These are phyloP conservation scores for Aspergillus unguis DNA, from an alignment of 2,329 filamentous ascomycete species.

Conservation along the genomic window DNA sequence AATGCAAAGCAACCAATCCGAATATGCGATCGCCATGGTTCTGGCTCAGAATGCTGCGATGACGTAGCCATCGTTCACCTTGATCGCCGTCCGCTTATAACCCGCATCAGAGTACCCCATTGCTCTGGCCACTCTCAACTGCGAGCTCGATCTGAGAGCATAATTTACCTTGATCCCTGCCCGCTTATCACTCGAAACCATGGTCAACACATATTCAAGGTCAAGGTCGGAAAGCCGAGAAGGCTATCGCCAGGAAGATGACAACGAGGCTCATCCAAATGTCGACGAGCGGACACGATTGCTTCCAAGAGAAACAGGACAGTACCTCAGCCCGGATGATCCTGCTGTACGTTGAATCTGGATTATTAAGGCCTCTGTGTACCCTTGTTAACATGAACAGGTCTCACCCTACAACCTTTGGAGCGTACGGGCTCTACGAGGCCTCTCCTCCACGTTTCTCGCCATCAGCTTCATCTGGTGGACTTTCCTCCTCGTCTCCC, in stretches of 20 bases:
- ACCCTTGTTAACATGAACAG: conserved; percentile 24
- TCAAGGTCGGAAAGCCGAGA: conserved; percentile 35
- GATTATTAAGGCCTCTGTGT: background rate
- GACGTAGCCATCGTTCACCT: conserved; percentile 8
- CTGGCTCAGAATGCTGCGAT: background rate
- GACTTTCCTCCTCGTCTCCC: conserved; percentile 80
- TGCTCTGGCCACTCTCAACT: background rate
- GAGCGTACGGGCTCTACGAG: conserved; percentile 77
- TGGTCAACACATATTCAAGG: conserved; percentile 55
- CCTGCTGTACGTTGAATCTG: conserved; percentile 61
- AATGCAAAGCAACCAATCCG: background rate
- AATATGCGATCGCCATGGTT: conserved; percentile 4
- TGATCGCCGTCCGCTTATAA: background rate
- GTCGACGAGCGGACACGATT: conserved; percentile 64
- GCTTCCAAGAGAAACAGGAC: conserved; percentile 61
- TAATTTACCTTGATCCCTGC: too few relatives aligned
- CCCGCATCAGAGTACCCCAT: background rate
- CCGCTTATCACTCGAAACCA: conserved; percentile 19
- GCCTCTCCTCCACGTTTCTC: conserved; percentile 72
- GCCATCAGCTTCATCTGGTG: conserved; percentile 84
- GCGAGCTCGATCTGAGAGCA: too few relatives aligned
- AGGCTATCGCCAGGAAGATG: conserved; percentile 17
- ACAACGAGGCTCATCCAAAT: conserved; percentile 37
- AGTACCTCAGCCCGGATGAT: conserved; percentile 73
- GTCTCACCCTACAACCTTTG: conserved; percentile 92